Evolutionary conservation across 192 early-diverging fungal genomes (phyloP).

Genomic region (Irineochytrium annulatum): DNA sequence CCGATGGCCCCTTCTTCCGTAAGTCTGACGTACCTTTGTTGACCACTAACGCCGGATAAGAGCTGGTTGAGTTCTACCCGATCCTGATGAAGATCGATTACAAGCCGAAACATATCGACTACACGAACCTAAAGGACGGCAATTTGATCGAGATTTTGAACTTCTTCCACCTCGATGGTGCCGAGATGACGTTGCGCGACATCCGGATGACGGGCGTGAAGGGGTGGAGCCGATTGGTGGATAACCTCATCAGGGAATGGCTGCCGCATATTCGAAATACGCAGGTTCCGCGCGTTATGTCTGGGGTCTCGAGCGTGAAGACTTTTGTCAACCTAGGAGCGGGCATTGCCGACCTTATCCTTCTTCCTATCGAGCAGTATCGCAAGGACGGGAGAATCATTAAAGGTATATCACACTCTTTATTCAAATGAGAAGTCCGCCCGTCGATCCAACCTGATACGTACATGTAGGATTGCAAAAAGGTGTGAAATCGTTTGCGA

Average conservation of each 20-base stretch:
- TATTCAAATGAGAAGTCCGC: not conserved
- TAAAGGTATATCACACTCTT: conserved; percentile 43
- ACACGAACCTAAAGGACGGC: conserved; percentile 63
- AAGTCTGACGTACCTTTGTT: not conserved
- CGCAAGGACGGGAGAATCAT: conserved; percentile 85
- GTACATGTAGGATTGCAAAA: conserved; percentile 62
- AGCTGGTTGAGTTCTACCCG: conserved; percentile 62
- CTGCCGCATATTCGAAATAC: conserved; percentile 89
- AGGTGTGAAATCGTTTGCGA: conserved; percentile 85
- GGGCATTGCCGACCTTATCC: conserved; percentile 87
- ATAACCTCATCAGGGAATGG: conserved; percentile 70
- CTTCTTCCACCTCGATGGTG: conserved; percentile 87
- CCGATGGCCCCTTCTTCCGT: conserved; percentile 18
- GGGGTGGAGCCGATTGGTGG: conserved; percentile 63
- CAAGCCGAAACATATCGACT: conserved; percentile 91
- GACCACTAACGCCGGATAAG: not conserved
- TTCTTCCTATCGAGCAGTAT: conserved; percentile 92
- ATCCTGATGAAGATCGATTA: conserved; percentile 89
- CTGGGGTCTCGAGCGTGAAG: conserved; percentile 82
- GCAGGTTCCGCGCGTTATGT: conserved; percentile 83
- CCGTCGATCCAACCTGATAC: conserved; percentile 1
- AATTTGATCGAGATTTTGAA: conserved; percentile 83
- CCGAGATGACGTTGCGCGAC: conserved; percentile 77
- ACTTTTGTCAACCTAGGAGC: conserved; percentile 86
- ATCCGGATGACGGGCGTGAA: conserved; percentile 74